Percentiles rank a stretch among this genome's conserved stretches.
Evolutionary conservation across 441 rosid species (phyloP).

Genomic region (Arabidopsis lyrata): DNA sequence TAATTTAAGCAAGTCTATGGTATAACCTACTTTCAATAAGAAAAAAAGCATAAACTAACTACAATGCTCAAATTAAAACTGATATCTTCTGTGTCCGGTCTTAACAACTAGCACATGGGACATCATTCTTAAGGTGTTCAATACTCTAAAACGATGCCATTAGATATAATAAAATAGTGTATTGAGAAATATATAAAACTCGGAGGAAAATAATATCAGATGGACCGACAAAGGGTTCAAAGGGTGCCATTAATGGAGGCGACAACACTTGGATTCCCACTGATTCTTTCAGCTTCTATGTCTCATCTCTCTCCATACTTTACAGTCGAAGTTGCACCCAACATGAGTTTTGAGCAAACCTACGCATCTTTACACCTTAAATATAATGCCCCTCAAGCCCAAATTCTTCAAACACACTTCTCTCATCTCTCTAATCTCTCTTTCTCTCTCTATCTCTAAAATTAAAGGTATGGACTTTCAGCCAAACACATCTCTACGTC

Average conservation of each 20-base stretch:
- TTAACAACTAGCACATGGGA: conserved; percentile 45
- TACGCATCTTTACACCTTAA: conserved; percentile 51
- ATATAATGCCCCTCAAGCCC: conserved; percentile 43
- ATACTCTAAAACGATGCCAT: conserved; percentile 30
- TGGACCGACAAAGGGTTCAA: conserved; percentile 80
- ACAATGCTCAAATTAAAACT: conserved; percentile 30
- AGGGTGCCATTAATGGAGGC: conserved; percentile 82
- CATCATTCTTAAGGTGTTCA: conserved; percentile 40
- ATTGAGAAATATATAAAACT: conserved; percentile 25
- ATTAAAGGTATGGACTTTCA: conserved; percentile 61
- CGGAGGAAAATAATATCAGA: conserved; percentile 38
- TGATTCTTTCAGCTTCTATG: conserved; percentile 60
- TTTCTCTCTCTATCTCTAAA: conserved; percentile 28
- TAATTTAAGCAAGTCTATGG: background rate
- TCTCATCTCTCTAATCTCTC: background rate
- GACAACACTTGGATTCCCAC: conserved; percentile 81
- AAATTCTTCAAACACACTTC: conserved; percentile 36
- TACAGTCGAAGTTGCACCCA: conserved; percentile 48
- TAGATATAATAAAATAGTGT: background rate
- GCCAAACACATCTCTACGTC: conserved; percentile 71
- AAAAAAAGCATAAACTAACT: conserved; percentile 7
- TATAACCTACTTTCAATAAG: background rate
- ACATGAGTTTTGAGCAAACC: conserved; percentile 51
- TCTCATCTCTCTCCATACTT: conserved; percentile 49
- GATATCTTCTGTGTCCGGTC: conserved; percentile 30